Evolutionary conservation across 176 grass and related monocot species (phyloP).

Genomic region (Luzula sylvatica): DNA sequence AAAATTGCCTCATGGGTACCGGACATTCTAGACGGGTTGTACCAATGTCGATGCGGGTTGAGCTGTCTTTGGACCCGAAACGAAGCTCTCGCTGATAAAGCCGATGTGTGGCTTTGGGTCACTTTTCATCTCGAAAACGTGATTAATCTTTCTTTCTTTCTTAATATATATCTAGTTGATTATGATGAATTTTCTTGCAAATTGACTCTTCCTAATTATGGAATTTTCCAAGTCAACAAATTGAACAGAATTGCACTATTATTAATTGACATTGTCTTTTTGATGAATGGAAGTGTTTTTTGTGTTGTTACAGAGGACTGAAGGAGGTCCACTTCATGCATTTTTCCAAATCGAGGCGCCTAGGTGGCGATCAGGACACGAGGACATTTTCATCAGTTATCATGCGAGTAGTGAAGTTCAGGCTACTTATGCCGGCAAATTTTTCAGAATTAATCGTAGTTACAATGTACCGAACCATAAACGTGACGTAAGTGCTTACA

Average conservation of each 20-base stretch:
- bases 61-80: constrained; percentile 40
- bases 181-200: no score
- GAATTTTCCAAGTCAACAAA: no score
- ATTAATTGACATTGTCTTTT: no score
- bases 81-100: constrained; percentile 26
- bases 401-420: constrained; percentile 40
- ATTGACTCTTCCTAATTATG: no score
- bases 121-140: constrained; percentile 30
- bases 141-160: neutral
- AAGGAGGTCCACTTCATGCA: constrained; percentile 40
- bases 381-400: constrained; percentile 54
- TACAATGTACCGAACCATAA: constrained; percentile 37
- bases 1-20: constrained; percentile 36
- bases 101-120: constrained; percentile 30
- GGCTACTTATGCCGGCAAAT: constrained; percentile 38
- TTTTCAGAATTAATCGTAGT: constrained; percentile 31
- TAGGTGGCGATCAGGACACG: constrained; percentile 27
- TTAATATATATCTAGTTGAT: neutral
- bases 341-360: constrained; percentile 41
- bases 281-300: neutral
- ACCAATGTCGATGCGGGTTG: constrained; percentile 33
- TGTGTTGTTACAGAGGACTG: constrained; percentile 26
- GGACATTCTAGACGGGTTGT: constrained; percentile 27
- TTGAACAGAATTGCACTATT: no score
- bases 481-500: constrained; percentile 27